phyloP scores from a whole-genome alignment of 768 basidiomycete genomes.

The Ramaria rubella region DNA sequence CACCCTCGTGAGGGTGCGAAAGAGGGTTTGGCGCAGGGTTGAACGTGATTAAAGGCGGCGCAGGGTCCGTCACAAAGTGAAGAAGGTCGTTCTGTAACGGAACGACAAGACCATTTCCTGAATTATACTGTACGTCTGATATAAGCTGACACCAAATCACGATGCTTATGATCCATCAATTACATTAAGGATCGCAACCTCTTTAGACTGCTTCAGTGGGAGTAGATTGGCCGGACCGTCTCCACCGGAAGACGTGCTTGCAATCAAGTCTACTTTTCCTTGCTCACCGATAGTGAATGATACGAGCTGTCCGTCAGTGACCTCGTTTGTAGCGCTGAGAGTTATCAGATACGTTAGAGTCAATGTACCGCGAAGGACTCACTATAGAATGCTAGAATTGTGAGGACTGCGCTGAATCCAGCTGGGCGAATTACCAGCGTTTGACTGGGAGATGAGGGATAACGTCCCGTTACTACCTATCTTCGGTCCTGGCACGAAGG shows the following conservation, averaged over 20 bases:
- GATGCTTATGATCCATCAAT: conserved; percentile 13
- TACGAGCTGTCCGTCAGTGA: conserved; percentile 38
- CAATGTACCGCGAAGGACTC: background rate
- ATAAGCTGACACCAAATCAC: background rate
- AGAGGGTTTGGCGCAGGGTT: conserved; percentile 29
- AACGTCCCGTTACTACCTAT: conserved; percentile 24
- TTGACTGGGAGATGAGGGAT: background rate
- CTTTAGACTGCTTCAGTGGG: conserved; percentile 42
- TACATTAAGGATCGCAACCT: conserved; percentile 57
- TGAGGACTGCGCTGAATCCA: background rate
- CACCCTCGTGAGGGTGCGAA: conserved; percentile 63
- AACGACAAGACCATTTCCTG: conserved; percentile 49
- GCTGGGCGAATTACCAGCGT: background rate
- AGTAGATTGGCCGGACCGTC: conserved; percentile 44
- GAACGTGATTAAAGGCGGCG: conserved; percentile 42
- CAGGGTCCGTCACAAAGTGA: conserved; percentile 28
- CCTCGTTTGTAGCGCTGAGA: conserved; percentile 55
- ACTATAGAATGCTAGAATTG: conserved; percentile 5
- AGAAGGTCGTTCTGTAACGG: conserved; percentile 34
- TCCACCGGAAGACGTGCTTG: conserved; percentile 45
- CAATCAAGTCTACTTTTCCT: conserved; percentile 39
- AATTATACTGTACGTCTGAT: conserved; percentile 34
- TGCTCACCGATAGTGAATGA: conserved; percentile 44
- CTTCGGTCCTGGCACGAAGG: conserved; percentile 36
- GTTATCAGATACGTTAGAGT: background rate